Conservation (phyloP, 2,329 filamentous ascomycete species). For the Exophiala alcalophila region DNA sequence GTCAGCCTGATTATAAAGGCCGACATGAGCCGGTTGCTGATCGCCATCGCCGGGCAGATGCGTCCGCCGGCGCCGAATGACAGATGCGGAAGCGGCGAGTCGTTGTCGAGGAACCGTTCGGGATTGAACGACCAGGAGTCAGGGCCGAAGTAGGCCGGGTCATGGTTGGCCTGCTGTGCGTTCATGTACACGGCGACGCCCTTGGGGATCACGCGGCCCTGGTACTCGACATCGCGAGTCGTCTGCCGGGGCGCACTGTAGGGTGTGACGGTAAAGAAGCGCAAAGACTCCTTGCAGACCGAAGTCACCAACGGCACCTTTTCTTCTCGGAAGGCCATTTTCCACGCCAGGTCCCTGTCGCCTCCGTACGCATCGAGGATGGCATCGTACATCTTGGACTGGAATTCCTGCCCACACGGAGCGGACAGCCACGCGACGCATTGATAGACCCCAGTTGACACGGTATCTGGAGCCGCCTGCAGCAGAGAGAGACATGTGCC, state of each 20-base stretch:
- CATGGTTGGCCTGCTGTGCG: conserved; percentile 5
- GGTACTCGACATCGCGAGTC: neutral
- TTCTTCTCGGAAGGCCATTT: conserved; percentile 6
- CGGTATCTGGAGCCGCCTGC: conserved; percentile 10
- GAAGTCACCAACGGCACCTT: conserved; percentile 3
- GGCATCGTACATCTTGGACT: neutral
- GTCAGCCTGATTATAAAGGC: conserved; percentile 2
- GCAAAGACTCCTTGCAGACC: conserved; percentile 11
- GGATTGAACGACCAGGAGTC: conserved; percentile 11
- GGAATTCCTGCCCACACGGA: conserved; percentile 1
- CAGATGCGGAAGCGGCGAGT: conserved; percentile 4
- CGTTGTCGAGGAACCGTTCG: conserved; percentile 4
- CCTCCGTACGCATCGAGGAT: conserved; percentile 6
- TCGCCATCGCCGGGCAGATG: conserved; percentile 5
- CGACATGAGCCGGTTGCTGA: conserved; percentile 11
- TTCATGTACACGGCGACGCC: conserved; percentile 13
- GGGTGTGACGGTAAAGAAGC: conserved; percentile 2
- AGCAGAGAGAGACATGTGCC: conserved; percentile 12
- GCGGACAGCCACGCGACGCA: conserved; percentile 3
- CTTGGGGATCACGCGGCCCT: conserved; percentile 5
- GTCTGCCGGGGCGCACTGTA: neutral
- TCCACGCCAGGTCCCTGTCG: neutral
- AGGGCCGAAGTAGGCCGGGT: conserved; percentile 5
- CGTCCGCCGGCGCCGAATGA: conserved; percentile 6
- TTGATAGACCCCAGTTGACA: conserved; percentile 9